Evolutionary conservation across 495 filamentous ascomycete species (phyloP).

Genomic region (Penicillium canariense): DNA sequence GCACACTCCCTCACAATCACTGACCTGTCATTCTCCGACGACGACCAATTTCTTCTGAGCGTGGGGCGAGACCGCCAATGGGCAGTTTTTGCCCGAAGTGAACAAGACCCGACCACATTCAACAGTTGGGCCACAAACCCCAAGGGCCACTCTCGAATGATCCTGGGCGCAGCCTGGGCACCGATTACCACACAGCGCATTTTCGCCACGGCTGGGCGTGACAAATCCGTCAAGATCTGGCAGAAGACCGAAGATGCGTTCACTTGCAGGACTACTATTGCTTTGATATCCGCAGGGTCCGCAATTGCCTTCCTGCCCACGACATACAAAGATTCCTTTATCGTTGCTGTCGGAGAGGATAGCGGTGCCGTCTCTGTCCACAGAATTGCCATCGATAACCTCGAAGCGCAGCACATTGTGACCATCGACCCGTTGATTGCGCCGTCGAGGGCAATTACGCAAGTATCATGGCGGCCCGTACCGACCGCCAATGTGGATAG

Average conservation of each 20-base stretch:
- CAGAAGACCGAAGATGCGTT: conserved; percentile 35
- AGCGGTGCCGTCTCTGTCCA: conserved; percentile 45
- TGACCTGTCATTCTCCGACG: conserved; percentile 69
- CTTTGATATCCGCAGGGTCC: conserved; percentile 63
- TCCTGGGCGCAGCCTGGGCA: conserved; percentile 81
- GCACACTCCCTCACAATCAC: conserved; percentile 86
- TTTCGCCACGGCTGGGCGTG: conserved; percentile 86
- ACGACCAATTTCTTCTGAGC: conserved; percentile 74
- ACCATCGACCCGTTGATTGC: conserved; percentile 43
- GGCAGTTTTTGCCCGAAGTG: conserved; percentile 65
- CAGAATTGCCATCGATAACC: conserved; percentile 35
- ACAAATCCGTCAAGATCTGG: conserved; percentile 86
- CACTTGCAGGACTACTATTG: conserved; percentile 51
- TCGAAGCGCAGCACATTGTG: conserved; percentile 44
- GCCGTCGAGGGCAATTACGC: conserved; percentile 72
- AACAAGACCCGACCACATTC: conserved; percentile 46
- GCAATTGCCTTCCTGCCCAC: conserved; percentile 65
- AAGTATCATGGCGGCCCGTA: conserved; percentile 73
- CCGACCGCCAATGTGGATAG: conserved; percentile 10
- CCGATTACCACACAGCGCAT: conserved; percentile 42
- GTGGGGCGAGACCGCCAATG: conserved; percentile 91
- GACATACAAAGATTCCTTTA: conserved; percentile 37
- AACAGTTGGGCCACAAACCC: conserved; percentile 59
- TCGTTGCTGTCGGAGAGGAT: conserved; percentile 66
- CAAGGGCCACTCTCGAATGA: conserved; percentile 89